Evolutionary conservation across 2,329 filamentous ascomycete genomes (phyloP).

Genomic region (Pseudogymnoascus sp.): DNA sequence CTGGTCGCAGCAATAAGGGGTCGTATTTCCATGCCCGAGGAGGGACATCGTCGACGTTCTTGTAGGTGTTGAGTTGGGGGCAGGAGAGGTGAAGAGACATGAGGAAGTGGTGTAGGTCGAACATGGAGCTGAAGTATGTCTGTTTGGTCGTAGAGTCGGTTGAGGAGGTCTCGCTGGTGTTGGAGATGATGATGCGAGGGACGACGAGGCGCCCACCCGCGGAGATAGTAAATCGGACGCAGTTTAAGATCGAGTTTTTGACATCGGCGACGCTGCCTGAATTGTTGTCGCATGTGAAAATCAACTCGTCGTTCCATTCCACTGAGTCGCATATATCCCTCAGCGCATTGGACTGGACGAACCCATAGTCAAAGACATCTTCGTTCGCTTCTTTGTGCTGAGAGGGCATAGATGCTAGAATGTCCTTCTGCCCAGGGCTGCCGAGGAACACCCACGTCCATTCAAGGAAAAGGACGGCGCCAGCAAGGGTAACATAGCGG

Average conservation of each 20-base stretch:
- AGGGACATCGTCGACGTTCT: not conserved
- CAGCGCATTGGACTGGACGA: constrained; percentile 30
- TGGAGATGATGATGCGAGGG: constrained; percentile 30
- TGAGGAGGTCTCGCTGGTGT: constrained; percentile 20
- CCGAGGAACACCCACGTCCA: constrained; percentile 20
- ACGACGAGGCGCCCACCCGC: constrained; percentile 30
- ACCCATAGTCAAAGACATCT: constrained; percentile 30
- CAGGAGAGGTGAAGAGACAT: not conserved
- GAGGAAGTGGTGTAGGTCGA: not conserved
- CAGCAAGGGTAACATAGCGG: constrained; percentile 16
- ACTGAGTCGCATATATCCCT: constrained; percentile 26
- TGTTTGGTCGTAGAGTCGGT: not conserved
- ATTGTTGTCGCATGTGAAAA: constrained; percentile 34
- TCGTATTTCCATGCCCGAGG: not conserved
- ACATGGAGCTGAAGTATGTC: not conserved
- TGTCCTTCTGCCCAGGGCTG: constrained; percentile 9
- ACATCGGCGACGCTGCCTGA: constrained; percentile 33
- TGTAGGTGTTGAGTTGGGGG: not conserved
- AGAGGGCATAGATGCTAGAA: not conserved
- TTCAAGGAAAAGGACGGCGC: constrained; percentile 11
- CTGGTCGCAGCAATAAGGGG: not conserved
- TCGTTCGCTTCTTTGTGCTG: not conserved
- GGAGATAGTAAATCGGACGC: constrained; percentile 32
- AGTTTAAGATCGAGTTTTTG: constrained; percentile 34
- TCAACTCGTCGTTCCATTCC: constrained; percentile 27